phyloP scores from a whole-genome alignment of 345 rosid species.

The Aquilaria malaccensis region DNA sequence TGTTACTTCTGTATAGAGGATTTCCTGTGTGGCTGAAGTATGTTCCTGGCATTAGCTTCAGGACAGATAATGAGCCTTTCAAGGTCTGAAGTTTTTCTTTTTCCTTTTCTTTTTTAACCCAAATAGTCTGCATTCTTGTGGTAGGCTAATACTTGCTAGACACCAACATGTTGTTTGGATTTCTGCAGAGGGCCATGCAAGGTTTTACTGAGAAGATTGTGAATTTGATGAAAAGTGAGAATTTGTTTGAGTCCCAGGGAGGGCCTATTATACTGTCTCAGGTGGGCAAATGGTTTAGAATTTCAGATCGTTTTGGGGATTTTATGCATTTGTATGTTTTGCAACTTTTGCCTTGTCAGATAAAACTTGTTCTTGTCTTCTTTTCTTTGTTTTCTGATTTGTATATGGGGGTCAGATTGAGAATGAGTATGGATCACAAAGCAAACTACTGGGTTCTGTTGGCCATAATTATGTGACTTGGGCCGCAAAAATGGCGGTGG shows the following conservation, averaged over 20 bases:
- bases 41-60: conserved; percentile 17
- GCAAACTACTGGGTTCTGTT: conserved; percentile 64
- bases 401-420: conserved; percentile 57
- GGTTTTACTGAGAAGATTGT: conserved; percentile 95
- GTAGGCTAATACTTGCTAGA: too few relatives aligned
- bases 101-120: not conserved
- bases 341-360: too few relatives aligned
- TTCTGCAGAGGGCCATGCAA: conserved; percentile 87
- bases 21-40: conserved; percentile 17
- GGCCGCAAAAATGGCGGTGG: conserved; percentile 97
- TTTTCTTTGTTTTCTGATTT: not conserved
- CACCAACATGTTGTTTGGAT: not conserved
- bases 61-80: conserved; percentile 21
- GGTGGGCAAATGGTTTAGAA: conserved; percentile 31
- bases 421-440: conserved; percentile 93
- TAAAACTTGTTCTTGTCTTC: too few relatives aligned
- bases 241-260: conserved; percentile 91
- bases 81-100: conserved; percentile 13
- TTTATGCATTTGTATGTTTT: too few relatives aligned
- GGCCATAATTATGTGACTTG: conserved; percentile 86
- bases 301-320: not conserved
- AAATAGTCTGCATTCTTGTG: too few relatives aligned
- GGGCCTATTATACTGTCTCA: conserved; percentile 98
- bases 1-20: conserved; percentile 22
- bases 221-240: conserved; percentile 87